phyloP scores from a whole-genome alignment of 345 rosid species.

The Gossypioides kirkii region DNA sequence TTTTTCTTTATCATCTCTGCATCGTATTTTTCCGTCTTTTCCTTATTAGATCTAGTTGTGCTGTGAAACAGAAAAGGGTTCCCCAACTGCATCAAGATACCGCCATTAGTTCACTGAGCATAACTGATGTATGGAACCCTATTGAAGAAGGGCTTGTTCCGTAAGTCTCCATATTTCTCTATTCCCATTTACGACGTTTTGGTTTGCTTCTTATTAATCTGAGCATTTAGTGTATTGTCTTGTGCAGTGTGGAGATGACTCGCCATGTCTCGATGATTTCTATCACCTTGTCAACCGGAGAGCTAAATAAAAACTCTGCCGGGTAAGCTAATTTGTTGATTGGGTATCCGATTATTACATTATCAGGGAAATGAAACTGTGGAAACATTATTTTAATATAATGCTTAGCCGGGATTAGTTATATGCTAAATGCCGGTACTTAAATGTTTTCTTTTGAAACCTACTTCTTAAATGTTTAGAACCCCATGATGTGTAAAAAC shows the following conservation, averaged over 20 bases:
- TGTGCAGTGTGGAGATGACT: conserved; percentile 88
- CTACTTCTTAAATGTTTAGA: too few species aligned
- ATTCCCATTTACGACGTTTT: background rate
- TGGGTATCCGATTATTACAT: background rate
- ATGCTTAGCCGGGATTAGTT: background rate
- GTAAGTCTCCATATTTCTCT: conserved; percentile 36
- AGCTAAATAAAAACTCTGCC: conserved; percentile 60
- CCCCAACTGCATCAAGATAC: conserved; percentile 85
- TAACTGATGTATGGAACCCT: conserved; percentile 95
- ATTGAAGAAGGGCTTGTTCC: conserved; percentile 91
- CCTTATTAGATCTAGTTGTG: background rate
- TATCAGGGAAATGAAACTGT: background rate
- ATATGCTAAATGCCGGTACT: background rate
- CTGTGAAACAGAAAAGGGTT: conserved; percentile 53
- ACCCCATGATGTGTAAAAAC: too few species aligned
- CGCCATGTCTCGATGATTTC: conserved; percentile 94
- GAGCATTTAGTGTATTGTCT: background rate
- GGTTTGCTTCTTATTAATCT: background rate
- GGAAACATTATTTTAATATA: background rate
- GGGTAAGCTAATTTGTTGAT: conserved; percentile 51
- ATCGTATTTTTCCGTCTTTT: background rate
- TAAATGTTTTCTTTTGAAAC: background rate
- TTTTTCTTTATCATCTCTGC: background rate
- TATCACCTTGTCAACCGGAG: conserved; percentile 66
- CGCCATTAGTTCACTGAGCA: conserved; percentile 78